Evolutionary conservation across 176 grass and related monocot species (phyloP).

Genomic region (Themeda triandra): DNA sequence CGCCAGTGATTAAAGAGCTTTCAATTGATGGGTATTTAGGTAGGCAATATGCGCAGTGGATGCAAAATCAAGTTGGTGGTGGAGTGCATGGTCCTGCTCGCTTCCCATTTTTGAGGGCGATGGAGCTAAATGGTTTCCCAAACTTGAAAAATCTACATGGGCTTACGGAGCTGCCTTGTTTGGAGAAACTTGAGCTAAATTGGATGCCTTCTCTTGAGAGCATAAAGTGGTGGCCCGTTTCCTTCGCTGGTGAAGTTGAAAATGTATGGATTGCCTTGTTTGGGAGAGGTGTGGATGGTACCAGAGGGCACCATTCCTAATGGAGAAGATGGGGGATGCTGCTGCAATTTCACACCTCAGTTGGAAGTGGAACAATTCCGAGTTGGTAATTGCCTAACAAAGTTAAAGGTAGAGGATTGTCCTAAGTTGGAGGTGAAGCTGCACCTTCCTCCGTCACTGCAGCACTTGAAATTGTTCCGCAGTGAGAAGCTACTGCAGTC

Average conservation of each 20-base stretch:
- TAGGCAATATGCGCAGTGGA: not conserved
- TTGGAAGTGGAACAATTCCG: too few species aligned
- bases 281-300: not conserved
- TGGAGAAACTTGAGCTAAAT: rapidly evolving
- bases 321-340: too few species aligned
- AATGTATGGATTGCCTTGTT: rapidly evolving
- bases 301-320: not conserved
- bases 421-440: too few species aligned
- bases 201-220: not conserved
- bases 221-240: not conserved
- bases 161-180: not conserved
- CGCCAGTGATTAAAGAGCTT: not conserved
- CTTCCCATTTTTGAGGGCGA: not conserved
- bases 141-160: not conserved
- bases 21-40: not conserved
- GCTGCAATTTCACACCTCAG: too few species aligned
- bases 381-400: too few species aligned
- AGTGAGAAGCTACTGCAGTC: too few species aligned
- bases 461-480: rapidly evolving
- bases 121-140: not conserved
- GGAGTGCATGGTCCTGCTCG: not conserved
- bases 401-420: too few species aligned
- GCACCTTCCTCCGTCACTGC: too few species aligned
- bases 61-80: not conserved
- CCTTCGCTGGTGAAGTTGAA: not conserved